Percentiles rank a stretch among this genome's conserved stretches.
Conservation (phyloP, 2,329 filamentous ascomycete genomes). For the Nemania sp. region DNA sequence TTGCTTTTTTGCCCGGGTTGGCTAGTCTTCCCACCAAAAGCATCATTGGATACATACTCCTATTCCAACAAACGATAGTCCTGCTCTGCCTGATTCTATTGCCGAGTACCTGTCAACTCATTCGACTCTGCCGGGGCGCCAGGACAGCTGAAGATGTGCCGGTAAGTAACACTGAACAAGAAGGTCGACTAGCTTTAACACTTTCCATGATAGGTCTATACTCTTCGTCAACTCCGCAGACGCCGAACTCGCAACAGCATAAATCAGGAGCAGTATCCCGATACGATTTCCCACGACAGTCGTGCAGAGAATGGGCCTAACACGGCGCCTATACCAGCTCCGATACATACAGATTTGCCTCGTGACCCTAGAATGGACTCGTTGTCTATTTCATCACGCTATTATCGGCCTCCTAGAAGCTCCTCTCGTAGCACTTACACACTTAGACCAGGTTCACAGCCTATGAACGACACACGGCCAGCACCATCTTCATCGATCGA, state of each 20-base stretch:
- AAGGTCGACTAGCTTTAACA: not conserved
- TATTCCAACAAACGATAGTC: not conserved
- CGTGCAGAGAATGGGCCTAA: not conserved
- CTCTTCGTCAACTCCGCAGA: not conserved
- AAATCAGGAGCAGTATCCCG: not conserved
- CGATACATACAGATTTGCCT: not conserved
- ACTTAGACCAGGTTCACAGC: not conserved
- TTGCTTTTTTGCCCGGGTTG: not conserved
- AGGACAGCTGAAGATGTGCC: not conserved
- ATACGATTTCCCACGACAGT: not conserved
- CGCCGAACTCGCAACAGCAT: not conserved
- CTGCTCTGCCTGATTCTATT: not conserved
- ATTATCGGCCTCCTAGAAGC: constrained; percentile 4
- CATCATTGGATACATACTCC: constrained; percentile 1
- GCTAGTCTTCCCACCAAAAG: constrained; percentile 3
- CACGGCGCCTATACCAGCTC: not conserved
- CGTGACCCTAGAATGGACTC: not conserved
- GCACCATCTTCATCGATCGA: not conserved
- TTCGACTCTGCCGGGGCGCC: not conserved
- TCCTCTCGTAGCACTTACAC: not conserved
- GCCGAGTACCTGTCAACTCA: not conserved
- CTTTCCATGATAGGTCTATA: not conserved
- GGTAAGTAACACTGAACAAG: not conserved
- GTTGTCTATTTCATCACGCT: not conserved
- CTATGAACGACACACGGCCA: not conserved